phyloP scores from a whole-genome alignment of 306 rosid genomes.

The Biancaea sappan region DNA sequence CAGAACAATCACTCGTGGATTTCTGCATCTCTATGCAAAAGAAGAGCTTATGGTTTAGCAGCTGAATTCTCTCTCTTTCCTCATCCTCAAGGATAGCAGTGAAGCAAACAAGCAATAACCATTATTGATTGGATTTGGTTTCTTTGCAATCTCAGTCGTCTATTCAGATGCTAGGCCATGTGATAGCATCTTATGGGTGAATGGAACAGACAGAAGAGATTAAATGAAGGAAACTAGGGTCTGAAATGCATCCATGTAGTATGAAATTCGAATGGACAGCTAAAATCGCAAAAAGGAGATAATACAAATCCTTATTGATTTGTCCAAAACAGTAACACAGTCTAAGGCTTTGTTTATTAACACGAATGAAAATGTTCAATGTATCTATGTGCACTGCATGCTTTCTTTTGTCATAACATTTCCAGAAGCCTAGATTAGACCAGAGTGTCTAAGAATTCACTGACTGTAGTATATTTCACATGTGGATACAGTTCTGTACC shows the following conservation, averaged over 20 bases:
- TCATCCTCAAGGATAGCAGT: background rate
- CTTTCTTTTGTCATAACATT: background rate
- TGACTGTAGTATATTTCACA: slow-evolving; percentile 61
- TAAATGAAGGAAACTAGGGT: too few relatives aligned
- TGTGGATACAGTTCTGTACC: slow-evolving; percentile 71
- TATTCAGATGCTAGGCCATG: too few relatives aligned
- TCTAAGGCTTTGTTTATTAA: background rate
- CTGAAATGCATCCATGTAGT: too few relatives aligned
- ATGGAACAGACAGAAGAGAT: too few relatives aligned
- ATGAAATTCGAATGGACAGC: too few relatives aligned
- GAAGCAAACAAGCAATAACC: background rate
- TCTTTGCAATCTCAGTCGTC: too few relatives aligned
- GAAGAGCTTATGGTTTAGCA: background rate
- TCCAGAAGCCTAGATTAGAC: slow-evolving; percentile 32
- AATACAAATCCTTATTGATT: too few relatives aligned
- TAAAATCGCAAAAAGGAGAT: too few relatives aligned
- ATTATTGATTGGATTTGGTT: slow-evolving; percentile 23
- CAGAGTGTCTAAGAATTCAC: slow-evolving; percentile 61
- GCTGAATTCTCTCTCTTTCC: background rate
- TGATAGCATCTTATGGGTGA: too few relatives aligned
- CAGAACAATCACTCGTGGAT: background rate
- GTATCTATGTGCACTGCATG: background rate
- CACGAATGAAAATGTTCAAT: background rate
- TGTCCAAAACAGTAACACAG: background rate
- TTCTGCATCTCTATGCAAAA: background rate